Evolutionary conservation across 2,329 filamentous ascomycete genomes (phyloP).

Genomic region (Colletotrichum aenigma): DNA sequence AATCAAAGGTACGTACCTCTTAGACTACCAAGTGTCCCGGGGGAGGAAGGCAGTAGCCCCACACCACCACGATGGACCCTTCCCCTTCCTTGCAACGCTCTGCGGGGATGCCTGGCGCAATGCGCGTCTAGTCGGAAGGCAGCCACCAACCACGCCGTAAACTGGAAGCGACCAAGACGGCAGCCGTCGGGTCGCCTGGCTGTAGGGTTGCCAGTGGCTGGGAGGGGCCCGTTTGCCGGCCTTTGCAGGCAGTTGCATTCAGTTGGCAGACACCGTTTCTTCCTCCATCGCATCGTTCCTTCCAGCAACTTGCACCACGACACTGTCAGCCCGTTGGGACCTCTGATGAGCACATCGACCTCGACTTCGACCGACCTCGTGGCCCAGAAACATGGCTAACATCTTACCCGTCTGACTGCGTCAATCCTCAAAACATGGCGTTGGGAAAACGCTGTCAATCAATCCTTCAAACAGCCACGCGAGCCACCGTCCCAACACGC

Average conservation of each 20-base stretch:
- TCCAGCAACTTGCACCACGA: background rate
- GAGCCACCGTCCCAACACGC: background rate
- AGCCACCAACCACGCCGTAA: background rate
- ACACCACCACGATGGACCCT: background rate
- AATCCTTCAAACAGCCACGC: background rate
- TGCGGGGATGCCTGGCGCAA: conserved; percentile 19
- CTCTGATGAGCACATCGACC: background rate
- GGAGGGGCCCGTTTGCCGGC: conserved; percentile 9
- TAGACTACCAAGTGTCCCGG: background rate
- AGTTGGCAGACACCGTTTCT: background rate
- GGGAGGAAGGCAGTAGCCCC: background rate
- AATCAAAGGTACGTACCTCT: background rate
- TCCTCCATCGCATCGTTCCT: background rate
- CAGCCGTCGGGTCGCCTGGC: background rate
- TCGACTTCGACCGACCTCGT: background rate
- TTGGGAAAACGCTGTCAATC: background rate
- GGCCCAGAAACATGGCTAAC: background rate
- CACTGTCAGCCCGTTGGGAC: background rate
- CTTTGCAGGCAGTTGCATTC: background rate
- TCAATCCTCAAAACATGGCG: background rate
- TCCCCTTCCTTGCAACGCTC: background rate
- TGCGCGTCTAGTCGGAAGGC: conserved; percentile 19
- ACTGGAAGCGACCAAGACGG: background rate
- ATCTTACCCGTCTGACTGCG: background rate
- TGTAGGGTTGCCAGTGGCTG: conserved; percentile 11